A percentile compares a stretch with the other conserved stretches of the same genome.
Conservation (phyloP, 305 asterid species). For the Nicotiana rustica region DNA sequence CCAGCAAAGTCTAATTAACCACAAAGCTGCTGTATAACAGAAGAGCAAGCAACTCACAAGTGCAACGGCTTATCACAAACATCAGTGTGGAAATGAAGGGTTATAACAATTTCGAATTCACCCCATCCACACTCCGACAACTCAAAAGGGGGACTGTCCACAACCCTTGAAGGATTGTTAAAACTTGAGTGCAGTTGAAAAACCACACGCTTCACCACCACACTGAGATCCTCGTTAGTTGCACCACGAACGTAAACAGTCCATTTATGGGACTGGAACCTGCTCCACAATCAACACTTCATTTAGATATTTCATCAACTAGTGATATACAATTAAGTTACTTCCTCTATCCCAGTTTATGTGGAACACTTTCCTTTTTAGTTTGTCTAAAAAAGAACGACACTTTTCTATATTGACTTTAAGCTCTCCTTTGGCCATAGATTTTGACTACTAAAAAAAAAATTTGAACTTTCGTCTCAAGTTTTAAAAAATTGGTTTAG, state of each 20-base stretch:
- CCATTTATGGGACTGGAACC: conserved; percentile 92
- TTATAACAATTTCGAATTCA: conserved; percentile 90
- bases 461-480: too few species aligned
- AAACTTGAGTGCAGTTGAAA: conserved; percentile 96
- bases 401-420: too few species aligned
- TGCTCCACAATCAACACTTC: conserved; percentile 37
- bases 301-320: conserved; percentile 37
- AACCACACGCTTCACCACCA: conserved; percentile 79
- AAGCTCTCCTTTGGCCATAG: too few species aligned
- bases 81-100: conserved; percentile 88
- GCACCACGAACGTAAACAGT: conserved; percentile 88
- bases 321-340: too few species aligned
- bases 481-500: too few species aligned
- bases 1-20: not conserved
- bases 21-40: not conserved
- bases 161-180: conserved; percentile 80
- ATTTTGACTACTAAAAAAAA: too few species aligned
- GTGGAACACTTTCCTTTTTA: too few species aligned
- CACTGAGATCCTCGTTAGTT: conserved; percentile 85
- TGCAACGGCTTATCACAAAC: conserved; percentile 83
- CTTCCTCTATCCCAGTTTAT: too few species aligned
- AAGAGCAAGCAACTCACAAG: conserved; percentile 69
- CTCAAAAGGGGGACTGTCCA: conserved; percentile 85
- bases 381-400: too few species aligned
- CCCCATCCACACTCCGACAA: conserved; percentile 98